Evolutionary conservation across 2,329 filamentous ascomycete species (phyloP), one percentile per base, ranked within the genome.

Genomic region (Esteya vermicola): DNA sequence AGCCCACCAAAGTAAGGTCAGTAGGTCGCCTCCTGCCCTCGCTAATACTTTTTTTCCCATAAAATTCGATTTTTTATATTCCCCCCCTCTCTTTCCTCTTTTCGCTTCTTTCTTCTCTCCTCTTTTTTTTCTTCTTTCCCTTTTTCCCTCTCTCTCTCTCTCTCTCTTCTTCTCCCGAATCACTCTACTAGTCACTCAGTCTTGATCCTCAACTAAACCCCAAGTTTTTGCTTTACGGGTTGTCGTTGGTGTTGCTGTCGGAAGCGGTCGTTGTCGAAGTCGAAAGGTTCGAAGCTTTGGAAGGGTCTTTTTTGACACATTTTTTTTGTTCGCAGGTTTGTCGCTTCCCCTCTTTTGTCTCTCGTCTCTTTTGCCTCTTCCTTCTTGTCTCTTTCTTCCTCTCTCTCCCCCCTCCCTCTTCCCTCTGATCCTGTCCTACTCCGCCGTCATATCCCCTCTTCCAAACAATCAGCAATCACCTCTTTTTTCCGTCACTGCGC

Each of bases 191-290:
- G 36, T 18, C 27, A 21, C 27, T 35, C n/a, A n/a, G 28, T 40
- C 34, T 42, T 44, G 41, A 36, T 36, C 42, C 25, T 44, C 45
- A 44, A 38, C 34, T 36, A 36, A 40, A 33, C 26, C 31, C 43
- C 27, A 22, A n/a, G 14, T 31, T 31, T 31, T 31, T 18, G 7
- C 13, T 26, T 45, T 42, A 33, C 31, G 45, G 45, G 47, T 46
- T 45, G 48, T 50, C 46, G 48, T 47, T 31, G 47, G 45, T 45
- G 47, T 45, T 45, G 47, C 41, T 41, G 47, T 47, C 41, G 48
- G 47, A 47, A 47, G 48, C 47, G 44, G 46, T 35, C 31, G 49
- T 40, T 43, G 45, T 42, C 43, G 48, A 46, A 44, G 47, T 42
- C 42, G 45, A 43, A 45, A 35, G 36, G 35, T 32, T 34, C 23